A percentile compares a stretch with the other conserved stretches of the same genome.
Conservation (phyloP, 768 basidiomycete species). For the Sutorius australiensis region DNA sequence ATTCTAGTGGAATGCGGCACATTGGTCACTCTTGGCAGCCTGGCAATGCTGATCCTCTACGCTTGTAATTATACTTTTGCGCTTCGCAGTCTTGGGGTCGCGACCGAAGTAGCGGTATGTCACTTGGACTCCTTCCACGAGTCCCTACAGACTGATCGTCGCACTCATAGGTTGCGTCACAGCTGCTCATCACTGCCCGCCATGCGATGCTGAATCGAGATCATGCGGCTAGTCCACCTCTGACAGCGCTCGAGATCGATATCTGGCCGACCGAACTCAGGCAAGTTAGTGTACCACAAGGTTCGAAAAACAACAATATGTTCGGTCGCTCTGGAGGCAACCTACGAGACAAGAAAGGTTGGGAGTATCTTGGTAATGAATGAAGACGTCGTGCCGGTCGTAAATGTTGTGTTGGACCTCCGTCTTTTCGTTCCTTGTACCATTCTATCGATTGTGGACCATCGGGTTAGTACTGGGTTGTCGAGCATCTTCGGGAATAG, state of each 20-base stretch:
- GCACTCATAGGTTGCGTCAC: conserved; percentile 8
- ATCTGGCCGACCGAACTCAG: neutral
- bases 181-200: conserved; percentile 16
- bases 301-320: too few relatives aligned
- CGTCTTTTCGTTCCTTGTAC: too few relatives aligned
- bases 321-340: neutral
- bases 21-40: conserved; percentile 4
- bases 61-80: neutral
- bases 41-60: conserved; percentile 12
- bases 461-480: too few relatives aligned
- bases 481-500: too few relatives aligned
- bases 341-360: neutral
- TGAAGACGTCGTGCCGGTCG: too few relatives aligned
- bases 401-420: too few relatives aligned
- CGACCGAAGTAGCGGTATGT: conserved; percentile 18
- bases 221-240: neutral
- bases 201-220: conserved; percentile 3
- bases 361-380: neutral
- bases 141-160: neutral
- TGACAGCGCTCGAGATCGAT: neutral
- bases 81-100: conserved; percentile 4
- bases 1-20: conserved; percentile 20
- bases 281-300: neutral
- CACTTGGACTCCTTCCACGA: neutral
- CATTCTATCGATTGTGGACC: too few relatives aligned